These are phyloP conservation scores for Cyberlindnera euphorbiae DNA, from an alignment of 805 yeast species.

Conservation along the genomic window DNA sequence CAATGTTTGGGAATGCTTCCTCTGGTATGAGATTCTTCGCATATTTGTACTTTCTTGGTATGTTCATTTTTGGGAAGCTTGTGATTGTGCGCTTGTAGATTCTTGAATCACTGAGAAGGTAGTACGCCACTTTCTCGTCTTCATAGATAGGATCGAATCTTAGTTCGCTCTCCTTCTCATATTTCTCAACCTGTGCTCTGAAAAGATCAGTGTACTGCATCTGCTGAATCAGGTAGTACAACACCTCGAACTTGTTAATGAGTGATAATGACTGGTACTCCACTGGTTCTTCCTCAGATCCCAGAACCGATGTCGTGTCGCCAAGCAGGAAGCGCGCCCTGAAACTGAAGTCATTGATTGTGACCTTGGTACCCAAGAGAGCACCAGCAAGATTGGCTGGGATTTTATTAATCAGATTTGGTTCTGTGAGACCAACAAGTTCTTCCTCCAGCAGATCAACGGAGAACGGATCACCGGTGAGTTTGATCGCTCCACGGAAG, in stretches of 20 bases:
- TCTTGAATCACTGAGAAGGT: slow-evolving; percentile 47
- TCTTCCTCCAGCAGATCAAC: slow-evolving; percentile 57
- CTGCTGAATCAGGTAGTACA: slow-evolving; percentile 40
- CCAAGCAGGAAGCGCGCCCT: slow-evolving; percentile 25
- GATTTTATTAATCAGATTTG: slow-evolving; percentile 38
- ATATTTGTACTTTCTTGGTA: slow-evolving; percentile 31
- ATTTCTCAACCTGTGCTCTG: slow-evolving; percentile 42
- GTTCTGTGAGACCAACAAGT: slow-evolving; percentile 40
- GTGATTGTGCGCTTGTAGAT: slow-evolving; percentile 37
- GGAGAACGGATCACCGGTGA: slow-evolving; percentile 50
- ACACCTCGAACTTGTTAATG: slow-evolving; percentile 44
- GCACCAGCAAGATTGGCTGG: slow-evolving; percentile 26
- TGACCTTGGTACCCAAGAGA: slow-evolving; percentile 20
- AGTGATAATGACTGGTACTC: slow-evolving; percentile 38
- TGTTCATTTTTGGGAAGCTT: slow-evolving; percentile 28
- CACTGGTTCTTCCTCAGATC: slow-evolving; percentile 24
- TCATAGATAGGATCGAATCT: slow-evolving; percentile 30
- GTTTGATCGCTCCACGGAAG: slow-evolving; percentile 46
- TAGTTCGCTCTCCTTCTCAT: slow-evolving; percentile 26
- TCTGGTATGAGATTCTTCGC: slow-evolving; percentile 27
- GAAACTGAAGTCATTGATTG: slow-evolving; percentile 23
- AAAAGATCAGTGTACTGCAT: slow-evolving; percentile 41
- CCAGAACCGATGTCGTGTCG: slow-evolving; percentile 18
- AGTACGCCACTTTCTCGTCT: slow-evolving; percentile 23
- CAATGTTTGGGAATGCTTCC: slow-evolving; percentile 27